A percentile compares a stretch with the other conserved stretches of the same genome.
phyloP scores from a whole-genome alignment of 352 stramenopile genomes.

The Phytophthora ramorum region DNA sequence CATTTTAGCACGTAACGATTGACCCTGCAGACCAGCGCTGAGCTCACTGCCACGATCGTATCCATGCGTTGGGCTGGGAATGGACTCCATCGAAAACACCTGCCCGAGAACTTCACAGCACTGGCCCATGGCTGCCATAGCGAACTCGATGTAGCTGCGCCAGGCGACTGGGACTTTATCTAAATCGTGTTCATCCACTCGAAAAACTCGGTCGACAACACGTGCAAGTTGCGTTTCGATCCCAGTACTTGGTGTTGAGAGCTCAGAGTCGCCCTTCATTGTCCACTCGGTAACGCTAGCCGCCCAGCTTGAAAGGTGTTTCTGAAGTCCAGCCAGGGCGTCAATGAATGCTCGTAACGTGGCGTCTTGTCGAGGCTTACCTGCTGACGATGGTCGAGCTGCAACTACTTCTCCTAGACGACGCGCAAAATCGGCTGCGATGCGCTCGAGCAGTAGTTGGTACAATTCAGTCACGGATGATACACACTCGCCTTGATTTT shows the following conservation, averaged over 20 bases:
- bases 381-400: background rate
- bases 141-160: slow-evolving; percentile 62
- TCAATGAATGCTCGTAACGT: slow-evolving; percentile 27
- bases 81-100: slow-evolving; percentile 27
- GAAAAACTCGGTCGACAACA: slow-evolving; percentile 49
- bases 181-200: slow-evolving; percentile 36
- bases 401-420: slow-evolving; percentile 15
- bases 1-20: slow-evolving; percentile 9
- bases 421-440: slow-evolving; percentile 25
- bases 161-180: slow-evolving; percentile 42
- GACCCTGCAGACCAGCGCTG: background rate
- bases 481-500: background rate
- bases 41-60: slow-evolving; percentile 7
- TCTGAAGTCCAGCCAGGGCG: slow-evolving; percentile 53
- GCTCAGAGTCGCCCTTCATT: background rate
- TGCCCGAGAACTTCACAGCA: slow-evolving; percentile 45
- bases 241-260: background rate
- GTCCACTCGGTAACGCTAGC: slow-evolving; percentile 31
- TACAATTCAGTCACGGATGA: slow-evolving; percentile 33
- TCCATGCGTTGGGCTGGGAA: slow-evolving; percentile 39
- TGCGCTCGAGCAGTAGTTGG: slow-evolving; percentile 20
- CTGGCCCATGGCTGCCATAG: slow-evolving; percentile 29
- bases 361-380: background rate
- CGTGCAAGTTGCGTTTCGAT: slow-evolving; percentile 23
- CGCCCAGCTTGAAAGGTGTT: slow-evolving; percentile 78